Percentiles rank a stretch among this genome's conserved stretches.
Conservation (phyloP, 148 eudicot species). For the Tetragonia tetragonoides region DNA sequence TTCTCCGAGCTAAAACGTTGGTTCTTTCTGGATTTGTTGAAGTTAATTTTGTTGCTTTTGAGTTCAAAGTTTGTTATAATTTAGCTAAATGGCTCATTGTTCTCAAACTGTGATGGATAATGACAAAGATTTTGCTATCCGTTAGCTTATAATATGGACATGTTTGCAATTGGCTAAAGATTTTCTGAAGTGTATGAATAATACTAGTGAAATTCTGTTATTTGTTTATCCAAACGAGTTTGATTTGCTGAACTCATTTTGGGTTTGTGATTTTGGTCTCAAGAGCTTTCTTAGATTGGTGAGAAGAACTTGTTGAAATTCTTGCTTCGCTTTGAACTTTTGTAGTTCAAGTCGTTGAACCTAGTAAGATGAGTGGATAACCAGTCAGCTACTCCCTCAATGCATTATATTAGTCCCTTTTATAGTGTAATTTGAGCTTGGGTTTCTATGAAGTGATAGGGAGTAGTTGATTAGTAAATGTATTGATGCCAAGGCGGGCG, state of each 20-base stretch:
- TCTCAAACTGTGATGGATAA: background rate
- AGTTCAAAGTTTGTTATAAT: background rate
- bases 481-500: background rate
- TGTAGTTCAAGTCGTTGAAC: background rate
- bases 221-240: no score
- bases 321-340: background rate
- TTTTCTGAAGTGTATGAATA: background rate
- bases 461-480: background rate
- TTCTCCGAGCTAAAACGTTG: background rate
- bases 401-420: no score
- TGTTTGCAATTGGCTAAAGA: background rate
- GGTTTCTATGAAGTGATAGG: no score
- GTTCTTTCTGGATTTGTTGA: background rate
- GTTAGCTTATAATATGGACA: background rate
- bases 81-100: background rate
- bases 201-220: no score
- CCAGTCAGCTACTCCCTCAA: no score
- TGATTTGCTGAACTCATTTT: background rate
- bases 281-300: background rate
- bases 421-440: no score
- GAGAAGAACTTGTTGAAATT: background rate
- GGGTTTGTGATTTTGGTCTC: background rate
- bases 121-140: constrained; percentile 3
- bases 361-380: background rate
- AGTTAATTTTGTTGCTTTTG: background rate